Conservation (phyloP, 345 rosid species). For the Rubroshorea leprosula region DNA sequence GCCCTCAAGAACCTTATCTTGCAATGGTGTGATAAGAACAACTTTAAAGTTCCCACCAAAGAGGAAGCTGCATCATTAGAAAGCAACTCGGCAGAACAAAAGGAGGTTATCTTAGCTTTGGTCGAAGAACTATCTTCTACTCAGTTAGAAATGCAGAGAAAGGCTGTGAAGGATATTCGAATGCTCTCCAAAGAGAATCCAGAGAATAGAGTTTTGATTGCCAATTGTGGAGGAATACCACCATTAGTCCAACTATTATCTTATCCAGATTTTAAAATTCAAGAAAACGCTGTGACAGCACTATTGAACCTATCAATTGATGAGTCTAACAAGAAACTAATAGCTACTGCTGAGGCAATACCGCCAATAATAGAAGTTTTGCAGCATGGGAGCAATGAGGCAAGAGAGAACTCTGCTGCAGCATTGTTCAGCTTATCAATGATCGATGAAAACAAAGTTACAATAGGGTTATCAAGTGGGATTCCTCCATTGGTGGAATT, state of each 20-base stretch:
- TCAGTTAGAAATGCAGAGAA: slow-evolving; percentile 52
- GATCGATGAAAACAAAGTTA: slow-evolving; percentile 74
- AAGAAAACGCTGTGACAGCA: slow-evolving; percentile 70
- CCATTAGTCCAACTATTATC: slow-evolving; percentile 50
- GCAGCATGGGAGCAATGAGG: slow-evolving; percentile 47
- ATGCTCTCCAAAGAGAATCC: slow-evolving; percentile 62
- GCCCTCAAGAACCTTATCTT: slow-evolving; percentile 58
- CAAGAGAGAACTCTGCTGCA: slow-evolving; percentile 80
- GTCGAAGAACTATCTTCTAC: slow-evolving; percentile 41
- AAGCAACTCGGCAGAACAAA: slow-evolving; percentile 14
- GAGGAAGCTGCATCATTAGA: slow-evolving; percentile 11
- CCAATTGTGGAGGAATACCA: slow-evolving; percentile 45
- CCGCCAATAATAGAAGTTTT: slow-evolving; percentile 56
- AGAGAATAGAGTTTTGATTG: slow-evolving; percentile 52
- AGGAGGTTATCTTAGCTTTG: slow-evolving; percentile 31
- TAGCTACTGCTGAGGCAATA: slow-evolving; percentile 50
- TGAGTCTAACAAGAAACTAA: slow-evolving; percentile 55
- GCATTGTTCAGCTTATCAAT: slow-evolving; percentile 75
- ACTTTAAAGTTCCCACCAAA: slow-evolving; percentile 43
- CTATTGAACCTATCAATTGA: slow-evolving; percentile 65
- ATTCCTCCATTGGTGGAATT: slow-evolving; percentile 69
- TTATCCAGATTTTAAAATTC: slow-evolving; percentile 59
- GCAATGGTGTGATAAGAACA: slow-evolving; percentile 79
- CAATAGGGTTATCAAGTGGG: slow-evolving; percentile 46
- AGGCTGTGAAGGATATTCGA: slow-evolving; percentile 52